phyloP scores from a whole-genome alignment of 1,284 basidiomycete species.

The Tilletia horrida region DNA sequence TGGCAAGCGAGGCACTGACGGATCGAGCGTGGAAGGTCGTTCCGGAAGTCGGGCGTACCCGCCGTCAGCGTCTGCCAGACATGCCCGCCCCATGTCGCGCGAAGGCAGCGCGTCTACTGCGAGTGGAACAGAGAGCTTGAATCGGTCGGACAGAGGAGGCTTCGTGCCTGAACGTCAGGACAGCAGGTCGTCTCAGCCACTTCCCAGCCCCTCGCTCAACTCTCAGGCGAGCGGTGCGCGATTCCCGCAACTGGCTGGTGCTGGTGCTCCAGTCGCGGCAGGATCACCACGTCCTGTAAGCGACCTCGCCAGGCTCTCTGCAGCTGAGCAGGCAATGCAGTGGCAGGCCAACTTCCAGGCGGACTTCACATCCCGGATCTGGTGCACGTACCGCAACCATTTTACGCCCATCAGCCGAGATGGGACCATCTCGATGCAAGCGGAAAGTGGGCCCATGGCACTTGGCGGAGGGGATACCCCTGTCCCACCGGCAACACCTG shows the following conservation, averaged over 20 bases:
- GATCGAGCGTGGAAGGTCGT: no score
- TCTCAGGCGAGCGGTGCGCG: no score
- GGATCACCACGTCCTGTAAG: background rate
- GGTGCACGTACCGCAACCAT: conserved; percentile 52
- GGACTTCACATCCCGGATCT: conserved; percentile 44
- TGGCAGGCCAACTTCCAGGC: conserved; percentile 25
- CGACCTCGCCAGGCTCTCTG: background rate
- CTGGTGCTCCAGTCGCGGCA: no score
- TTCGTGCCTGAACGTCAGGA: no score
- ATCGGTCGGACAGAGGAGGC: no score
- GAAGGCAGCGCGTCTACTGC: no score
- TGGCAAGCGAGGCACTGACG: no score
- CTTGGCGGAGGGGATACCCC: conserved; percentile 9
- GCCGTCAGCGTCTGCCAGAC: background rate
- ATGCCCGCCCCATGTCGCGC: no score
- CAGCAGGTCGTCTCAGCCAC: no score
- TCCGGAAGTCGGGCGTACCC: background rate
- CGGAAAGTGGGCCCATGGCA: conserved; percentile 31
- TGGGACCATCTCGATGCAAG: conserved; percentile 47
- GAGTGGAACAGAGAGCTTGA: no score
- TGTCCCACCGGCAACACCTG: conserved; percentile 15
- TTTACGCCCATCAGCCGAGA: conserved; percentile 50
- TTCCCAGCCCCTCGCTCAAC: no score
- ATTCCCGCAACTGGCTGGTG: no score
- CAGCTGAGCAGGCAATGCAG: background rate